A percentile compares a stretch with the other conserved stretches of the same genome.
These are phyloP conservation scores for Chenopodium suecicum DNA, from an alignment of 148 eudicot genomes.

Conservation along the genomic window DNA sequence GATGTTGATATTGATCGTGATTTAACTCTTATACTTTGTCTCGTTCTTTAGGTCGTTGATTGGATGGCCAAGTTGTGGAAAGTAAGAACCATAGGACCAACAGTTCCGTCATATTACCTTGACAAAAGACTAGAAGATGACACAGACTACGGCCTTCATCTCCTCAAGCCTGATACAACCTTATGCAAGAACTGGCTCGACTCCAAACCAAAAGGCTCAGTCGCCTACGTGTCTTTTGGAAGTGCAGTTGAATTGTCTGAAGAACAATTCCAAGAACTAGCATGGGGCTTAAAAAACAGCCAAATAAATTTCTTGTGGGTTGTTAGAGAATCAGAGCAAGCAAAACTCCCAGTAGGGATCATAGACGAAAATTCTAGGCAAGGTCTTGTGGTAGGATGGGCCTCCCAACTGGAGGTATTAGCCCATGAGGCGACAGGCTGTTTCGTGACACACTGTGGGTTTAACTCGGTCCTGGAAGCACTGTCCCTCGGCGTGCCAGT, in stretches of 20 bases:
- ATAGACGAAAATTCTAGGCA: slow-evolving; percentile 11
- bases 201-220: slow-evolving; percentile 38
- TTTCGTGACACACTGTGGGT: slow-evolving; percentile 58
- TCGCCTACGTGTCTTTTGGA: slow-evolving; percentile 63
- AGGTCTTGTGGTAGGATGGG: slow-evolving; percentile 50
- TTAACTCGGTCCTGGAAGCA: slow-evolving; percentile 58
- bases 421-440: slow-evolving; percentile 49
- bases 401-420: slow-evolving; percentile 50
- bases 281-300: slow-evolving; percentile 34
- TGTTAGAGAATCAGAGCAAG: slow-evolving; percentile 38
- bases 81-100: slow-evolving; percentile 53
- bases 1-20: not conserved
- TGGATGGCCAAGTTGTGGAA: slow-evolving; percentile 41
- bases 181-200: slow-evolving; percentile 44
- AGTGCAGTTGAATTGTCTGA: slow-evolving; percentile 39
- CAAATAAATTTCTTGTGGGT: slow-evolving; percentile 54
- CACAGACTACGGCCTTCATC: slow-evolving; percentile 43
- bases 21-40: not conserved
- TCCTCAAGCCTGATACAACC: slow-evolving; percentile 31
- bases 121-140: slow-evolving; percentile 50
- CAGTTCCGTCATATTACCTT: slow-evolving; percentile 50
- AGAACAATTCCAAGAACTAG: slow-evolving; percentile 50
- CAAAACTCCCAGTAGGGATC: slow-evolving; percentile 40
- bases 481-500: slow-evolving; percentile 52
- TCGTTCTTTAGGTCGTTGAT: slow-evolving; percentile 33